Percentiles rank a stretch among this genome's conserved stretches.
These are phyloP conservation scores for Verticillium alfalfae DNA, from an alignment of 2,329 filamentous ascomycete genomes.

Conservation along the genomic window DNA sequence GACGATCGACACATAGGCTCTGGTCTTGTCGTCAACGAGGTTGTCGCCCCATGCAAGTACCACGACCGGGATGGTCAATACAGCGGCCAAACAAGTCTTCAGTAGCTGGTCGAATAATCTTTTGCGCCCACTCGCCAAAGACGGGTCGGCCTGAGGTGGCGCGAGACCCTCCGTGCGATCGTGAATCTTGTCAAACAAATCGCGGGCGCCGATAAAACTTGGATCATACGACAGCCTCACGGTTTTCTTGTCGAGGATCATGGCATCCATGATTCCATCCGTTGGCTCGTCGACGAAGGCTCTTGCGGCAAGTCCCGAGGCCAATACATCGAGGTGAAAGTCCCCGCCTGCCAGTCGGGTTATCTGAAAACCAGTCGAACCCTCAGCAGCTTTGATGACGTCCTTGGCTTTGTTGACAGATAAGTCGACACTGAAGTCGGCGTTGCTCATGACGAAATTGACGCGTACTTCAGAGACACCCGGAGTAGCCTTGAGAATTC, in stretches of 20 bases:
- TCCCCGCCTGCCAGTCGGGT: conserved; percentile 17
- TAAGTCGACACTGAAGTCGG: conserved; percentile 23
- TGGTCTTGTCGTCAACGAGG: conserved; percentile 13
- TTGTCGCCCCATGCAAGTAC: conserved; percentile 24
- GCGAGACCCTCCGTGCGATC: conserved; percentile 18
- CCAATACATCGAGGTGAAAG: conserved; percentile 21
- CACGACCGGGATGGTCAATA: conserved; percentile 24
- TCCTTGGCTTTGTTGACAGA: conserved; percentile 17
- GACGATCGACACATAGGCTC: conserved; percentile 27
- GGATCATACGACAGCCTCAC: conserved; percentile 28
- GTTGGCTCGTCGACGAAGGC: conserved; percentile 11
- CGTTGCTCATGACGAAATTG: conserved; percentile 31
- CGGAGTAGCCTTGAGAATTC: conserved; percentile 16
- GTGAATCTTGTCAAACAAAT: conserved; percentile 15
- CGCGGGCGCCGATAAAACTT: conserved; percentile 22
- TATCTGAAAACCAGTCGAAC: conserved; percentile 22
- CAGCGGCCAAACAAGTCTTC: conserved; percentile 22
- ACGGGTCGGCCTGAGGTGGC: conserved; percentile 23
- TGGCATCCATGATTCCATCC: conserved; percentile 18
- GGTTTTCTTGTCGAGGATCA: conserved; percentile 19
- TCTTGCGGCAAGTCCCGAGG: conserved; percentile 12
- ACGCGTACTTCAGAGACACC: conserved; percentile 25
- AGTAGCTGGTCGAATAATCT: conserved; percentile 23
- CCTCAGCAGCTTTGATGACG: conserved; percentile 18
- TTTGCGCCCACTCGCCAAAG: conserved; percentile 20